Evolutionary conservation across 805 yeast species (phyloP).

Genomic region (Yamadazyma laniorum): DNA sequence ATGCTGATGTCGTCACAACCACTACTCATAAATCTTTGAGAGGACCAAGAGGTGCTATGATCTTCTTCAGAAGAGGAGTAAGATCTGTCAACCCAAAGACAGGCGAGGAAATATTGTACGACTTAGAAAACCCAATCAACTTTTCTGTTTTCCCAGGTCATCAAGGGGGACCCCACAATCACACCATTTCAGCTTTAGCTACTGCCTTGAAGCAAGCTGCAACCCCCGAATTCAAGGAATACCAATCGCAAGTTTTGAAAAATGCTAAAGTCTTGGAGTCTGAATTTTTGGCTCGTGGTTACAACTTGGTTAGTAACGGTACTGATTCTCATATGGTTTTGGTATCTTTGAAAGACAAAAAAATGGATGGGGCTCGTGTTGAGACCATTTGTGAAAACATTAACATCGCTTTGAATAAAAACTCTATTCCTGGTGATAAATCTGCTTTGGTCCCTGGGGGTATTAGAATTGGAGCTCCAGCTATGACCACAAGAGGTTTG

Average conservation of each 20-base stretch:
- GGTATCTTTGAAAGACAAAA: conserved; percentile 73
- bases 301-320: conserved; percentile 83
- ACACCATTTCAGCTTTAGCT: conserved; percentile 93
- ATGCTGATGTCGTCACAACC: conserved; percentile 95
- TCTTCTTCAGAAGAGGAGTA: conserved; percentile 93
- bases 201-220: conserved; percentile 91
- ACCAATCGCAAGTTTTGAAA: conserved; percentile 78
- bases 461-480: conserved; percentile 95
- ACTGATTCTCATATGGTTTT: conserved; percentile 93
- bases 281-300: conserved; percentile 63
- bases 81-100: conserved; percentile 73
- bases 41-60: conserved; percentile 99
- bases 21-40: conserved; percentile 97
- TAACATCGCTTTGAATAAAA: conserved; percentile 94
- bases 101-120: conserved; percentile 83
- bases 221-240: conserved; percentile 82
- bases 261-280: conserved; percentile 79
- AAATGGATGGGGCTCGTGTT: conserved; percentile 93
- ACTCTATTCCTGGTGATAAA: conserved; percentile 94
- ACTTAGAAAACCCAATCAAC: conserved; percentile 87
- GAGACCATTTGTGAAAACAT: conserved; percentile 86
- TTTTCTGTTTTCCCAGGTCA: conserved; percentile 99
- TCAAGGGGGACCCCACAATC: conserved; percentile 99
- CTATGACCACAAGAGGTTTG: conserved; percentile 97
- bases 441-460: conserved; percentile 97